Evolutionary conservation across 1,284 basidiomycete species (phyloP), one percentile per base, ranked within the genome.

Genomic region (Fomitopsis betulina): DNA sequence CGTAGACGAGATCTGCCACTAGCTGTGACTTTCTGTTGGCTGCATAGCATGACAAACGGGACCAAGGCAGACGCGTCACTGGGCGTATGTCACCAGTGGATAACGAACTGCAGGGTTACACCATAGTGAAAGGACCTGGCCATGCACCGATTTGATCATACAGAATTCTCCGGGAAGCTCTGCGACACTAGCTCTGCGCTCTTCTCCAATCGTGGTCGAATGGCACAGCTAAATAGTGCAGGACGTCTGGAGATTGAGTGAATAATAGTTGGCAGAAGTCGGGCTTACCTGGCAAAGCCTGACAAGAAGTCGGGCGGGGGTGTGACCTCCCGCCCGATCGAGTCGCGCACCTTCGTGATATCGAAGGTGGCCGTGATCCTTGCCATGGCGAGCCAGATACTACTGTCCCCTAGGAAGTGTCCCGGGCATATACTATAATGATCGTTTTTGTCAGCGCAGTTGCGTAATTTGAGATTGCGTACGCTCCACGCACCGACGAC

Each of bases 401-500:
- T 45, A 5, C 25, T 39, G 49, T 58, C 58, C 6, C 53, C 58
- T n/a, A 58, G 54, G 21, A 43, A 21, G 15, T 45, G 53, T 17
- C 58, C 58, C 1, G 58, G 58, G 19, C 58, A 58, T 30, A 58
- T 45, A 1, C 56, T 57, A n/a, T 5, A 30, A 40, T n/a, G n/a
- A n/a, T n/a, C n/a, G n/a, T n/a, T n/a, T n/a, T n/a, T n/a, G n/a
- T n/a, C n/a, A n/a, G n/a, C n/a, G n/a, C n/a, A n/a, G n/a, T n/a
- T n/a, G n/a, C n/a, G n/a, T n/a, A n/a, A n/a, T n/a, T n/a, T n/a
- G n/a, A n/a, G n/a, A n/a, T n/a, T n/a, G n/a, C n/a, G n/a, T n/a
- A n/a, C n/a, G n/a, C n/a, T n/a, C n/a, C n/a, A 65, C 10, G 64
- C 66, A 43, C 68, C 69, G 0, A 63, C 63, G 10, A 64, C 60